Percentiles rank a stretch among this genome's conserved stretches.
These are phyloP conservation scores for Saposhnikovia divaricata DNA, from an alignment of 129 eudicot species.

Conservation along the genomic window DNA sequence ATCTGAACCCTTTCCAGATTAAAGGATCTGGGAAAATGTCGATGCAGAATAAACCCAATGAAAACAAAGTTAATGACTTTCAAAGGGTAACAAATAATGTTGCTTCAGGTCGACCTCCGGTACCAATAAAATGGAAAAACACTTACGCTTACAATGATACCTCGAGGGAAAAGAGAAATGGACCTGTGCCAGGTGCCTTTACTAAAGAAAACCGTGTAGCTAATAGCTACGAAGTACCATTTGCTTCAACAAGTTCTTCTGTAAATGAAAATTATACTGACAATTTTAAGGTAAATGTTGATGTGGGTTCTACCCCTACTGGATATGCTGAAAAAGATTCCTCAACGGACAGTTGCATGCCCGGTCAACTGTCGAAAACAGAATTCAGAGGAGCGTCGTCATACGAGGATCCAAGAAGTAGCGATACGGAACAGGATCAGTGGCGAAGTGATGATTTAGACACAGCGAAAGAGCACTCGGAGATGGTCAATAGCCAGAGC, in stretches of 20 bases:
- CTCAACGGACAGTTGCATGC: constrained; percentile 25
- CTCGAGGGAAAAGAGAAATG: constrained; percentile 43
- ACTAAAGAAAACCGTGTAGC: constrained; percentile 27
- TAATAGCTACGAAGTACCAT: constrained; percentile 26
- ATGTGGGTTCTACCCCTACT: constrained; percentile 15
- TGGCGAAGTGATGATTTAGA: constrained; percentile 25
- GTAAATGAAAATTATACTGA: constrained; percentile 27
- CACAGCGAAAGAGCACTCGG: constrained; percentile 22
- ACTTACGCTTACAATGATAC: constrained; percentile 57
- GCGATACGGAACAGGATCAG: constrained; percentile 15
- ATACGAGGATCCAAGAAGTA: constrained; percentile 23
- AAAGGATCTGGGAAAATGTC: constrained; percentile 61
- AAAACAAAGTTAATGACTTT: constrained; percentile 43
- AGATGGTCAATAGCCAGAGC: constrained; percentile 15
- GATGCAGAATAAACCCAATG: constrained; percentile 35
- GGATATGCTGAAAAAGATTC: constrained; percentile 23
- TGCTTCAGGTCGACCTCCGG: constrained; percentile 59
- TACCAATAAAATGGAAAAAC: constrained; percentile 72
- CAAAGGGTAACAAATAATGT: constrained; percentile 43
- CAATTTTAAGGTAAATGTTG: constrained; percentile 21
- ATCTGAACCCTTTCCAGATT: constrained; percentile 83
- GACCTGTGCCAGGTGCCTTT: constrained; percentile 27
- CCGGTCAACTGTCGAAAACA: constrained; percentile 37
- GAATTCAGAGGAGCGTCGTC: constrained; percentile 32
- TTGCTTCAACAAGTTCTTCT: constrained; percentile 45